Conservation (phyloP, 176 grass and related monocot species). For the Phoenix dactylifera region DNA sequence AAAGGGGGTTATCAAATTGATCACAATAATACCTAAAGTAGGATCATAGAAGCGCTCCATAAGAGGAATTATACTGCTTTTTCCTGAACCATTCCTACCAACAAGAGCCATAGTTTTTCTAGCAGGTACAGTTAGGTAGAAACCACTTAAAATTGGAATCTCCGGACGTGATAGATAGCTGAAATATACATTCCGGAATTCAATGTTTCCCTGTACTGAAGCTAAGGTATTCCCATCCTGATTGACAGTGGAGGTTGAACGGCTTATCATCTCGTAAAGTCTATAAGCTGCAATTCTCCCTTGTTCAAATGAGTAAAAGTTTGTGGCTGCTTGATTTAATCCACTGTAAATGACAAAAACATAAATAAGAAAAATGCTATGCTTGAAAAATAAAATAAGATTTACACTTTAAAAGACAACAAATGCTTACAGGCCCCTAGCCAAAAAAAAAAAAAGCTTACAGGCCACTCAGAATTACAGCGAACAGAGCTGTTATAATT, state of each 20-base stretch:
- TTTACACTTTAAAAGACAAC: background rate
- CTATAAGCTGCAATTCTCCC: slow-evolving; percentile 96
- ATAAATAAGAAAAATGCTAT: slow-evolving; percentile 10
- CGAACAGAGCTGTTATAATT: slow-evolving; percentile 87
- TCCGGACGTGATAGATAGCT: slow-evolving; percentile 96
- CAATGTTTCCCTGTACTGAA: slow-evolving; percentile 93
- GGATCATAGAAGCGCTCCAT: slow-evolving; percentile 99
- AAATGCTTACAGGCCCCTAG: slow-evolving; percentile 55
- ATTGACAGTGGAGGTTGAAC: slow-evolving; percentile 71
- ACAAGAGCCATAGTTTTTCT: slow-evolving; percentile 99
- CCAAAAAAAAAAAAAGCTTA: slow-evolving; percentile 30
- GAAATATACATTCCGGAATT: slow-evolving; percentile 99
- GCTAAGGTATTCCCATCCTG: slow-evolving; percentile 68
- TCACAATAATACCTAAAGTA: slow-evolving; percentile 66
- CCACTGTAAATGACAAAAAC: slow-evolving; percentile 44
- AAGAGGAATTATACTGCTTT: slow-evolving; percentile 99
- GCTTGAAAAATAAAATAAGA: slow-evolving; percentile 4
- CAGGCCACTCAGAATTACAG: slow-evolving; percentile 97
- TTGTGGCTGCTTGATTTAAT: slow-evolving; percentile 97
- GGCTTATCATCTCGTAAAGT: slow-evolving; percentile 98
- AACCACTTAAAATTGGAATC: slow-evolving; percentile 98
- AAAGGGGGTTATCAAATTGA: slow-evolving; percentile 12
- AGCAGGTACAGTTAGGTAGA: slow-evolving; percentile 92
- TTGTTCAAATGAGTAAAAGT: slow-evolving; percentile 99
- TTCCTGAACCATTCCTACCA: slow-evolving; percentile 97